Evolutionary conservation across 768 basidiomycete species (phyloP), one percentile per base, ranked within the genome.

Genomic region (Baorangia bicolor): DNA sequence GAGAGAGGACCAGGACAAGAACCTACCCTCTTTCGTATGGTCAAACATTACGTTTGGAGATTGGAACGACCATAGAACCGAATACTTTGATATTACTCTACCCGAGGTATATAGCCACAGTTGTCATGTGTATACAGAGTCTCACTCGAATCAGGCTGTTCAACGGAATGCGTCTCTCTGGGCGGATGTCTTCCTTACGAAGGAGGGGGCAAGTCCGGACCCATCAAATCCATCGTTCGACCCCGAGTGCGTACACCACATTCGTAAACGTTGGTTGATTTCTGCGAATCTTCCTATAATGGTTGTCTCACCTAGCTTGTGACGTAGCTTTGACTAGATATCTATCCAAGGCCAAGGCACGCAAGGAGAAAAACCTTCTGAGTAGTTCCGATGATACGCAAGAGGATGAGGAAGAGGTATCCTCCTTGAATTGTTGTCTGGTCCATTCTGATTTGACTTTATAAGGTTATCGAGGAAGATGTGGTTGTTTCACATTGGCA

Each of bases 401-500:
- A 37, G 74, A 74, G 28, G 78, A 79, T 49, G 79, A 82, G 48
- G 59, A 64, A 55, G 84, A 88, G 75, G 87, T 83, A 63, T 51
- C 57, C 57, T 63, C 27, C 18, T 44, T 40, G 51, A 1, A 28
- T 40, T 44, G 2, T 43, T 56, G 18, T 39, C 58, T 57, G 60
- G 20, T 20, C 20, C 33, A 38, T 42, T 59, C 55, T 63, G 52
- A 57, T 53, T 42, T 51, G 14, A 50, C 42, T 35, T 34, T 47
- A 16, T 3, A 62, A 72, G 64, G 59, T 68, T 60, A 58, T 58
- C 31, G 66, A 84, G 73, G 73, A 71, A 9, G 86, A 86, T 48
- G 71, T 85, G 9, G 85, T 94, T 55, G 80, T 85, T 35, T 86
- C 92, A 8, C 90, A 94, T 72, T 99, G 94, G 90, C 83, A 92